Percentiles rank a stretch among this genome's conserved stretches.
Evolutionary conservation across 768 basidiomycete species (phyloP).

Genomic region (Tubosaeta sp.): DNA sequence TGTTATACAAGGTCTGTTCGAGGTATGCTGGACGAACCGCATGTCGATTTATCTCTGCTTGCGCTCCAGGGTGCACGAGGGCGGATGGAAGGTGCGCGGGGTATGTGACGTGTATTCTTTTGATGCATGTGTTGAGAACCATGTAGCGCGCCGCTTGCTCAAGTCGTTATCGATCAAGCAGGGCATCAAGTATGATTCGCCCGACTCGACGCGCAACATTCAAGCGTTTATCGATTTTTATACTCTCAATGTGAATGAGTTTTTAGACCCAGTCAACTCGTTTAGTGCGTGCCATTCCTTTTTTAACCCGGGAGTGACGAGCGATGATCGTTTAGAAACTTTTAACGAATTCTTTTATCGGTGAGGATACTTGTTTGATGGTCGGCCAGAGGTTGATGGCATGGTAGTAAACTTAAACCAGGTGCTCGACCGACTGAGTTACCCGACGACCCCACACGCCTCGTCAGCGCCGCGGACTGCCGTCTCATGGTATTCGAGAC

Average conservation of each 20-base stretch:
- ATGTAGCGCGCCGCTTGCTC: slow-evolving; percentile 50
- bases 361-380: slow-evolving; percentile 26
- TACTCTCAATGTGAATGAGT: slow-evolving; percentile 75
- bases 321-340: slow-evolving; percentile 48
- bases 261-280: slow-evolving; percentile 73
- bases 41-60: neutral
- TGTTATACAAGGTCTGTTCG: slow-evolving; percentile 72
- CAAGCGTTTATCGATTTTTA: slow-evolving; percentile 88
- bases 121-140: neutral
- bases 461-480: slow-evolving; percentile 92
- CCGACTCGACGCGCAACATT: slow-evolving; percentile 81
- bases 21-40: neutral
- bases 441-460: slow-evolving; percentile 68
- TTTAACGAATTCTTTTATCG: slow-evolving; percentile 94
- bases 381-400: neutral
- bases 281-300: slow-evolving; percentile 58
- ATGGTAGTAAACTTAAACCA: slow-evolving; percentile 74
- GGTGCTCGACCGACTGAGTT: slow-evolving; percentile 70
- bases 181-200: slow-evolving; percentile 87
- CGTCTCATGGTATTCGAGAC: slow-evolving; percentile 93
- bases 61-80: slow-evolving; percentile 65
- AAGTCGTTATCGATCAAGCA: slow-evolving; percentile 92
- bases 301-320: neutral
- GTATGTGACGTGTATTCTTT: slow-evolving; percentile 37
- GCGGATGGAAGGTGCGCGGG: slow-evolving; percentile 84